Evolutionary conservation across 805 yeast species (phyloP).

Genomic region (Clavispora asparagi): DNA sequence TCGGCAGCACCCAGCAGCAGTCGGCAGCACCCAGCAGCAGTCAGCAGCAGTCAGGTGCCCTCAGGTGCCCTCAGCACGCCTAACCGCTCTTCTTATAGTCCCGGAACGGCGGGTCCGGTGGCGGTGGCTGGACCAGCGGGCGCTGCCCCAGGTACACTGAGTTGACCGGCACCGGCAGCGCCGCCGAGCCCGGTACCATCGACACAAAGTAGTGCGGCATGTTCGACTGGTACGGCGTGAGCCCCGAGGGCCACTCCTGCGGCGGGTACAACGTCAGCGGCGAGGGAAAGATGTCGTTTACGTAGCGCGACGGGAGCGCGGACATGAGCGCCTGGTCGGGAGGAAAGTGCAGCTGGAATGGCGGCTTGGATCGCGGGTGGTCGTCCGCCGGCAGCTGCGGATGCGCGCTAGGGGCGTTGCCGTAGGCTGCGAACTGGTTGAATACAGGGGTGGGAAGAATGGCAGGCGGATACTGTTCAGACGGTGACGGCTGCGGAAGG

Average conservation of each 20-base stretch:
- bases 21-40: too few relatives aligned
- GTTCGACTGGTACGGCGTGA: constrained; percentile 32
- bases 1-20: too few relatives aligned
- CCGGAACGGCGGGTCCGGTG: constrained; percentile 1
- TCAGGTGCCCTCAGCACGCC: too few relatives aligned
- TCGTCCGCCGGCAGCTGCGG: not conserved
- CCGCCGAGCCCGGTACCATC: constrained; percentile 25
- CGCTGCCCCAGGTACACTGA: constrained; percentile 8
- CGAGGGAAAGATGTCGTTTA: constrained; percentile 71
- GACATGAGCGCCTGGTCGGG: constrained; percentile 70
- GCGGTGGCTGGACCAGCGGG: constrained; percentile 9
- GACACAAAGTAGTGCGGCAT: constrained; percentile 34
- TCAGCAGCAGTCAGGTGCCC: too few relatives aligned
- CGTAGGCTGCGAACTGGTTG: constrained; percentile 16
- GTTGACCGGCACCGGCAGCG: constrained; percentile 14
- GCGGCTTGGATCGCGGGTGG: constrained; percentile 12
- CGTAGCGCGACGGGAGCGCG: constrained; percentile 65
- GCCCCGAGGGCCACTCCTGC: constrained; percentile 40
- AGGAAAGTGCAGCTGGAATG: constrained; percentile 13
- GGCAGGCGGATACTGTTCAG: constrained; percentile 15
- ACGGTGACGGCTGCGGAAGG: constrained; percentile 23
- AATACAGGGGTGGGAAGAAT: constrained; percentile 29
- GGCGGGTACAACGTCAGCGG: constrained; percentile 71
- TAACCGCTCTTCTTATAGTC: not conserved
- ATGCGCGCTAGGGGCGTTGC: constrained; percentile 1